Conservation (phyloP, 2,329 filamentous ascomycete genomes). For the Aquanectria penicillioides region DNA sequence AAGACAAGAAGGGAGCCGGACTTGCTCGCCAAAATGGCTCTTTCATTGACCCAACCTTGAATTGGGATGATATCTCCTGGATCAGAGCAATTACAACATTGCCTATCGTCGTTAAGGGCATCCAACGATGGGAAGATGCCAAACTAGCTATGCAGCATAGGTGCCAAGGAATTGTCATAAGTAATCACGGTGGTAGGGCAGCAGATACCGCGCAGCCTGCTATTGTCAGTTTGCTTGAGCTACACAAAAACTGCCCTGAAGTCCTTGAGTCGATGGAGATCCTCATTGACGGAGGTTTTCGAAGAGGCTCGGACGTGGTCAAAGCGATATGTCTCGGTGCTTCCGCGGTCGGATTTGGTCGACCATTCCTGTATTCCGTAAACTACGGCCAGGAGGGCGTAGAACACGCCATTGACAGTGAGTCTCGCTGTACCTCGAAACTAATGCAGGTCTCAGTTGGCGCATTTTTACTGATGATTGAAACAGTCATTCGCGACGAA, state of each 20-base stretch:
- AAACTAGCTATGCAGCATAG: slow-evolving; percentile 66
- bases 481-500: slow-evolving; percentile 61
- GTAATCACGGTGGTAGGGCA: slow-evolving; percentile 74
- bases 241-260: slow-evolving; percentile 68
- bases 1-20: slow-evolving; percentile 65
- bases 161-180: slow-evolving; percentile 74
- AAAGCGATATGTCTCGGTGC: slow-evolving; percentile 74
- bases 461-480: background rate
- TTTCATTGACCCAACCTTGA: slow-evolving; percentile 65
- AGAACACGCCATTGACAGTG: slow-evolving; percentile 62
- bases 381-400: slow-evolving; percentile 70
- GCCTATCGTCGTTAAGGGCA: slow-evolving; percentile 74
- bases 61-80: slow-evolving; percentile 76
- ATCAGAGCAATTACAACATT: slow-evolving; percentile 58
- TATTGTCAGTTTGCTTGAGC: slow-evolving; percentile 69
- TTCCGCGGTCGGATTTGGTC: slow-evolving; percentile 69
- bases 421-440: slow-evolving; percentile 36
- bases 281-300: slow-evolving; percentile 72
- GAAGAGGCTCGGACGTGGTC: slow-evolving; percentile 72
- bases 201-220: slow-evolving; percentile 62
- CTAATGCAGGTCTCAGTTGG: background rate
- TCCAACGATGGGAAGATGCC: slow-evolving; percentile 73
- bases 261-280: slow-evolving; percentile 70
- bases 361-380: slow-evolving; percentile 68
- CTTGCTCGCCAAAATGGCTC: slow-evolving; percentile 61